Conservation (phyloP, 192 early-diverging fungal species). For the Spizellomyces punctatus region DNA sequence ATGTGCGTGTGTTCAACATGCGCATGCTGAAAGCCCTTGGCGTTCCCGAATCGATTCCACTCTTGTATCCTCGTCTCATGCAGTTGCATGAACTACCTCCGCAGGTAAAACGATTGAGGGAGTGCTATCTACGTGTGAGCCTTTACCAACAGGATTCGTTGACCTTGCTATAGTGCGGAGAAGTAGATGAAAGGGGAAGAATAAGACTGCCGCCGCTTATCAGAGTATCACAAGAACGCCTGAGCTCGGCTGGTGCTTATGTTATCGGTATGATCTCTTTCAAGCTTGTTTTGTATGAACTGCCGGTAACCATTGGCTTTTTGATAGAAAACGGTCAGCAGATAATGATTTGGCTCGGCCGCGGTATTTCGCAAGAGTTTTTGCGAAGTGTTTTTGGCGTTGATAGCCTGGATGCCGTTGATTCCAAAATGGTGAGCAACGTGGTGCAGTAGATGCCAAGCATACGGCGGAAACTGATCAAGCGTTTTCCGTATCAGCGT, state of each 20-base stretch:
- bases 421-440: constrained; percentile 61
- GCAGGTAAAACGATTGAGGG: constrained; percentile 36
- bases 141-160: constrained; percentile 32
- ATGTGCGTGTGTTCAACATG: constrained; percentile 82
- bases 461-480: not conserved
- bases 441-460: not conserved
- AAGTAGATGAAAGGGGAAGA: constrained; percentile 50
- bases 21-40: constrained; percentile 74
- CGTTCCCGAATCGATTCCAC: constrained; percentile 72
- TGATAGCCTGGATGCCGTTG: constrained; percentile 68
- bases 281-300: constrained; percentile 58
- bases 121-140: not conserved
- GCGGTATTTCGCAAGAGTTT: constrained; percentile 61
- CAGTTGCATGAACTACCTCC: constrained; percentile 65
- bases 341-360: constrained; percentile 88
- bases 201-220: constrained; percentile 68
- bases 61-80: constrained; percentile 84
- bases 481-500: constrained; percentile 36
- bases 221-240: constrained; percentile 74
- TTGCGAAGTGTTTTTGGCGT: constrained; percentile 84
- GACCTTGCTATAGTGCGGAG: constrained; percentile 45
- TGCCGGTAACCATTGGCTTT: constrained; percentile 45
- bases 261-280: constrained; percentile 61
- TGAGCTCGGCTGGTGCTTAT: constrained; percentile 80
- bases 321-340: constrained; percentile 72